phyloP scores from a whole-genome alignment of 2,329 filamentous ascomycete species.

The Exserohilum turcica region DNA sequence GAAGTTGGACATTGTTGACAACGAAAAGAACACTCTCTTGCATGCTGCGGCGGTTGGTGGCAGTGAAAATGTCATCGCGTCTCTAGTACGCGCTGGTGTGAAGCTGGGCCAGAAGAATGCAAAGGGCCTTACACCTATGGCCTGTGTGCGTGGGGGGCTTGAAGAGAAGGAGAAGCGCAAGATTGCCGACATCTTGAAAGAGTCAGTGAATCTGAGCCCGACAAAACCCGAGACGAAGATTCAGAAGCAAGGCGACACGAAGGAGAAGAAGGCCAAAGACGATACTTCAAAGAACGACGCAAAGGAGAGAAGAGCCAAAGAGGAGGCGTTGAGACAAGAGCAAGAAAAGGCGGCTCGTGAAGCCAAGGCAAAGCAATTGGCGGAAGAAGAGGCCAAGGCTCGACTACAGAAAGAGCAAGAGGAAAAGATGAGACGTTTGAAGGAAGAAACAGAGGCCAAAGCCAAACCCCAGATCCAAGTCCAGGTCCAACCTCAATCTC shows the following conservation, averaged over 20 bases:
- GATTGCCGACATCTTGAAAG: constrained; percentile 29
- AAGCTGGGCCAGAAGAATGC: constrained; percentile 23
- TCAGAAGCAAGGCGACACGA: background rate
- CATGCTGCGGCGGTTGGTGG: constrained; percentile 28
- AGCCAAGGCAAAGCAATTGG: background rate
- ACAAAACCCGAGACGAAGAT: no score
- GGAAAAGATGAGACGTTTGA: background rate
- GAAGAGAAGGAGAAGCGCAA: constrained; percentile 24
- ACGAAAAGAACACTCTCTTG: constrained; percentile 27
- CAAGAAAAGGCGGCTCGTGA: background rate
- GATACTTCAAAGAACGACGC: constrained; percentile 1
- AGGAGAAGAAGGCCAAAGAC: constrained; percentile 13
- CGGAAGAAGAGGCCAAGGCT: background rate
- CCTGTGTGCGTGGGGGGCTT: constrained; percentile 16
- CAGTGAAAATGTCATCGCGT: constrained; percentile 16
- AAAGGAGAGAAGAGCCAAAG: background rate
- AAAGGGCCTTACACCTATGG: constrained; percentile 24
- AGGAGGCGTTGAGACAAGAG: background rate
- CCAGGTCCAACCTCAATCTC: background rate
- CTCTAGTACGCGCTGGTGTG: constrained; percentile 26
- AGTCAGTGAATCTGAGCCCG: no score
- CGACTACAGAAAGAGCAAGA: constrained; percentile 1
- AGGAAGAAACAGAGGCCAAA: background rate
- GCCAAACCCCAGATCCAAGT: background rate
- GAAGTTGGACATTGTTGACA: constrained; percentile 20